Conservation (phyloP, 768 basidiomycete species). For the Tephrocybe sp. region DNA sequence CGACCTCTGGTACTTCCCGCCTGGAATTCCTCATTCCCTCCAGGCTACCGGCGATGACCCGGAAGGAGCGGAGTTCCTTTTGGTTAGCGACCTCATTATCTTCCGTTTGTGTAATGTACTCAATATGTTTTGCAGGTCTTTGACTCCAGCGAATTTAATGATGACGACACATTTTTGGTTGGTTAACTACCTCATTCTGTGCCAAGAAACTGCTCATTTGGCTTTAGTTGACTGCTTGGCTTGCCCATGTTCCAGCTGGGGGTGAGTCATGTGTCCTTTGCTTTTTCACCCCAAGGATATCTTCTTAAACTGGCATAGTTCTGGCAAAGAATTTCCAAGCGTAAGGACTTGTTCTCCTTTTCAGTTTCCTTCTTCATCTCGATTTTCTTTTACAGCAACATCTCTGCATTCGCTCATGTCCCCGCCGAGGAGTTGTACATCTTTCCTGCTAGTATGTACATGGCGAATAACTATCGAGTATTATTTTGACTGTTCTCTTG, state of each 20-base stretch:
- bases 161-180: conserved; percentile 54
- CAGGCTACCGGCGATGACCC: conserved; percentile 47
- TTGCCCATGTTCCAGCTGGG: conserved; percentile 52
- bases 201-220: background rate
- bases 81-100: conserved; percentile 30
- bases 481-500: background rate
- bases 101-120: background rate
- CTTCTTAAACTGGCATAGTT: too few species aligned
- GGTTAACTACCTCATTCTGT: background rate
- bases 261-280: conserved; percentile 20
- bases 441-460: conserved; percentile 42
- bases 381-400: conserved; percentile 18
- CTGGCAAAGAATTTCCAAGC: conserved; percentile 54
- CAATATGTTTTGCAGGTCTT: conserved; percentile 40
- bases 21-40: conserved; percentile 55
- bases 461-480: background rate
- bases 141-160: conserved; percentile 49
- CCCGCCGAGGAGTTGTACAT: conserved; percentile 51
- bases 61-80: conserved; percentile 51
- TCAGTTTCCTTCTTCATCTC: too few species aligned
- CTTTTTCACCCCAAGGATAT: too few species aligned
- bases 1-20: conserved; percentile 59
- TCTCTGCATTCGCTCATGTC: conserved; percentile 40
- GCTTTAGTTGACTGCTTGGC: conserved; percentile 51
- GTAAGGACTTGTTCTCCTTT: too few species aligned